These are phyloP conservation scores for Decorospora gaudefroyi DNA, from an alignment of 2,329 filamentous ascomycete species.

Conservation along the genomic window DNA sequence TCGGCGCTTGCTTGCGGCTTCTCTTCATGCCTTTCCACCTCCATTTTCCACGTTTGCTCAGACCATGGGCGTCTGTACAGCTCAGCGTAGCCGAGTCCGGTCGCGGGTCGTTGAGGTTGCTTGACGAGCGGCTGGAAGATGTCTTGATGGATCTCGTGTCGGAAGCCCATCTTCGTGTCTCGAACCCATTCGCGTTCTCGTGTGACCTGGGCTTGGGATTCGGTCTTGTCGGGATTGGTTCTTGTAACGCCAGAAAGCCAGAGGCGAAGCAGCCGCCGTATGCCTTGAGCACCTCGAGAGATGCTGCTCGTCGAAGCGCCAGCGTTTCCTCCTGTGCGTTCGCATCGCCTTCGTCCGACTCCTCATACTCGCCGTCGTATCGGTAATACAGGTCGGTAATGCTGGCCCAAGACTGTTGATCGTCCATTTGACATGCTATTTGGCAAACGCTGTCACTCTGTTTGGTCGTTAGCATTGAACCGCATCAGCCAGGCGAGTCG, in stretches of 20 bases:
- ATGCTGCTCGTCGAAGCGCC: conserved; percentile 31
- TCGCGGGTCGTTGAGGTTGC: conserved; percentile 29
- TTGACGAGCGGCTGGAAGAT: conserved; percentile 15
- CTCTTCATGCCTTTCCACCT: conserved; percentile 31
- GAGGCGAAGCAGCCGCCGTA: conserved; percentile 42
- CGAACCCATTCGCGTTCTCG: conserved; percentile 33
- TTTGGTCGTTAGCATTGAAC: conserved; percentile 9
- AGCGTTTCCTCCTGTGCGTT: conserved; percentile 24
- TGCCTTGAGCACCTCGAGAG: conserved; percentile 38
- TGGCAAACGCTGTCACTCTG: conserved; percentile 14
- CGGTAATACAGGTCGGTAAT: conserved; percentile 24
- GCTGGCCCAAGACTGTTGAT: conserved; percentile 21
- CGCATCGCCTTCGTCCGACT: conserved; percentile 31
- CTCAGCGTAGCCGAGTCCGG: conserved; percentile 43
- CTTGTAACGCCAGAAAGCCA: conserved; percentile 35
- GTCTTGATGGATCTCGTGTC: conserved; percentile 28
- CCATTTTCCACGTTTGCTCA: conserved; percentile 23
- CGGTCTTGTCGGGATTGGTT: conserved; percentile 29
- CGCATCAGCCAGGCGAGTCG: neutral
- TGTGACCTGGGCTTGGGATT: conserved; percentile 22
- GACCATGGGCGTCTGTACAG: conserved; percentile 16
- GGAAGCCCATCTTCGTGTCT: conserved; percentile 30
- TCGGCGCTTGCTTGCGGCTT: conserved; percentile 17
- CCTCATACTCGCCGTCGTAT: conserved; percentile 25
- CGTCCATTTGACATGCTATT: conserved; percentile 11